Base-by-base conservation (phyloP, 2,329 filamentous ascomycete species). In the Teratosphaeria nubilosa region DNA sequence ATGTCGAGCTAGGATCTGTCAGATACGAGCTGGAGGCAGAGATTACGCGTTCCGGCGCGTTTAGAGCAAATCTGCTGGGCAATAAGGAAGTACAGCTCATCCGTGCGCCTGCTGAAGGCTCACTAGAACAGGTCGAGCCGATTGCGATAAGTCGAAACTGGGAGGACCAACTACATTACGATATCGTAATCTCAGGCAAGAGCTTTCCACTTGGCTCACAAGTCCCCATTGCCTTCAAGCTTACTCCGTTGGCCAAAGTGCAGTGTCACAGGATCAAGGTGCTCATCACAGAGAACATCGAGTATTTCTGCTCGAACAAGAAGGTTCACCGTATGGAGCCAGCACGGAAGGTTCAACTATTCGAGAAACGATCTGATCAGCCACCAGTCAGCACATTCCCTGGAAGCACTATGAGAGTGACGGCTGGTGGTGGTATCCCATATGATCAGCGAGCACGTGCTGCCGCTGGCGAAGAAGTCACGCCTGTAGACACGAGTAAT, bases 141-240 rank as follows among this genome's bases (percentile, higher is more conserved):
- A 96, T 96, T 66, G 92, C 91, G 11, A 96, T 96, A 68, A 92
- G 88, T 63, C 81, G 91, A 22, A 91, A 90, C 62, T 96, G 91
- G 91, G 91, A 96, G 70, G 91, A 96, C 65, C 91, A 96, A 69
- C 78, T 96, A 32, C 90, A 95, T 68, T 96, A 96, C 74, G 91
- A 96, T 68, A 96, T 96, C 65, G 86, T 96, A 70, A 95, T 96
- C 57, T 96, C 91, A 1, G 91, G 91, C 57, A 96, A 96, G 78
- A 95, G 91, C 0, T 96, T 96, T 60, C 90, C 91, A 0, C 82
- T 96, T 22, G 91, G 91, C 16, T 83, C 87, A 45, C 88, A 88
- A 66, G 90, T 96, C 16, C 91, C 91, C 0, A 94, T 96, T 59
- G 91, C 91, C 1, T 95, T 96, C 78, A 96, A 95, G 73, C 79